phyloP scores from a whole-genome alignment of 208 protist species.

The Balamuthia mandrillaris region DNA sequence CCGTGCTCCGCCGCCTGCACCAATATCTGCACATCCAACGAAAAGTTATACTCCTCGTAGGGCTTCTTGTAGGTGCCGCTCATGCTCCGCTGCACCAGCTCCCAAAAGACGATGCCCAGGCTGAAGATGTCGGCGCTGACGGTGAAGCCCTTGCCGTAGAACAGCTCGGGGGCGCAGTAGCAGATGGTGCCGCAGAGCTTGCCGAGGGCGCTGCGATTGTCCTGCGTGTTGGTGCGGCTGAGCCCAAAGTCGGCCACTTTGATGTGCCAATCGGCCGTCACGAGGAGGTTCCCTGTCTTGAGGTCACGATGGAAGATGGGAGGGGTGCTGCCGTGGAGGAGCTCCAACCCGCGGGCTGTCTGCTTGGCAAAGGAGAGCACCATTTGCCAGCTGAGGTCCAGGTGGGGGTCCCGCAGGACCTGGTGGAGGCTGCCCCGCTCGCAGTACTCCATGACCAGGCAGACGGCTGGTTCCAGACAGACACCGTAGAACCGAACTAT shows the following conservation, averaged over 20 bases:
- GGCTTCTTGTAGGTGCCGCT: not conserved
- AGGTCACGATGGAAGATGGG: not conserved
- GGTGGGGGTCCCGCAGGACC: not conserved
- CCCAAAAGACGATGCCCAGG: conserved; percentile 12
- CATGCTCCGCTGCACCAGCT: not conserved
- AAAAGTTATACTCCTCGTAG: not conserved
- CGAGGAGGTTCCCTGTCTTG: conserved; percentile 9
- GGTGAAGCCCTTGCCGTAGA: not conserved
- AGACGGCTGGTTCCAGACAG: conserved; percentile 1
- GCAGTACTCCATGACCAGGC: conserved; percentile 34
- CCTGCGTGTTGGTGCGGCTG: not conserved
- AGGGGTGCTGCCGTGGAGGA: not conserved
- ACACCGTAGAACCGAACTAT: conserved; percentile 19
- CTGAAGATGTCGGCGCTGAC: not conserved
- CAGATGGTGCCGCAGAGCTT: not conserved
- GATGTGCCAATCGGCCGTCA: conserved; percentile 18
- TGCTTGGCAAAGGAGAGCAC: not conserved
- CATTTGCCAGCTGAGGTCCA: conserved; percentile 3
- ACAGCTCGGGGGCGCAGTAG: not conserved
- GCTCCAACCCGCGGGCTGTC: not conserved
- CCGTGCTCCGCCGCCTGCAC: not conserved
- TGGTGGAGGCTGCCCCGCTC: not conserved
- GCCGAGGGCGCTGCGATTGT: not conserved
- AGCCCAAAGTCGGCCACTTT: conserved; percentile 30
- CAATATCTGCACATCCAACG: not conserved